A percentile compares a stretch with the other conserved stretches of the same genome.
These are phyloP conservation scores for Cocos nucifera DNA, from an alignment of 176 grass and related monocot species.

Conservation along the genomic window DNA sequence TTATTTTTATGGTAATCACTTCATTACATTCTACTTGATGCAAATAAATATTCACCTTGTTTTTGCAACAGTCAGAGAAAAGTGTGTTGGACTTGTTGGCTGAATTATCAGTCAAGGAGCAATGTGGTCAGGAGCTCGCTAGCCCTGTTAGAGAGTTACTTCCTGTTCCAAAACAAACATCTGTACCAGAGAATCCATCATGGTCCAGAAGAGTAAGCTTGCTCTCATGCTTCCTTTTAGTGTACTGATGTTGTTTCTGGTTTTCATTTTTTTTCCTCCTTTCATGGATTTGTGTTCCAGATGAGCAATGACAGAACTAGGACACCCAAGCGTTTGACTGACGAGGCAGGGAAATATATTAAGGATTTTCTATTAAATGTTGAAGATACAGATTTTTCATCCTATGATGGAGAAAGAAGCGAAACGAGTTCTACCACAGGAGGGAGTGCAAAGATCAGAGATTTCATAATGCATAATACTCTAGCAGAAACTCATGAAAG, in stretches of 20 bases:
- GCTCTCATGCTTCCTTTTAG: neutral
- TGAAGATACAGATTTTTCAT: slow-evolving; percentile 96
- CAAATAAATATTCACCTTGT: neutral
- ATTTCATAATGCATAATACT: slow-evolving; percentile 15
- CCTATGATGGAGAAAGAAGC: slow-evolving; percentile 90
- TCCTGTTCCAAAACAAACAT: slow-evolving; percentile 46
- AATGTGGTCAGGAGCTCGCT: slow-evolving; percentile 75
- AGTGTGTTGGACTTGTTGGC: slow-evolving; percentile 75
- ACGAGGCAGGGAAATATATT: slow-evolving; percentile 86
- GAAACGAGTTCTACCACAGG: slow-evolving; percentile 42
- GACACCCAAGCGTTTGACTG: slow-evolving; percentile 51
- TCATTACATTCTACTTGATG: too few relatives aligned
- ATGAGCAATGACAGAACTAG: slow-evolving; percentile 81
- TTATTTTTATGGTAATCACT: too few relatives aligned
- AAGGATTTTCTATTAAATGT: slow-evolving; percentile 93
- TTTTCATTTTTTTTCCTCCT: neutral
- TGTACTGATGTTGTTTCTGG: too few relatives aligned
- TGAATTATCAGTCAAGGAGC: slow-evolving; percentile 76
- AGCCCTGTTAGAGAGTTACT: slow-evolving; percentile 85
- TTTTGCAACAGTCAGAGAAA: slow-evolving; percentile 57
- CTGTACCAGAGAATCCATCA: slow-evolving; percentile 38
- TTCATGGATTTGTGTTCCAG: slow-evolving; percentile 30
- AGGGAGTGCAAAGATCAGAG: slow-evolving; percentile 2
- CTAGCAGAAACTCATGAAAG: slow-evolving; percentile 36
- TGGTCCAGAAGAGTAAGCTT: slow-evolving; percentile 50